Base-by-base conservation (phyloP, 257 asterid species). In the Scutellaria baicalensis region DNA sequence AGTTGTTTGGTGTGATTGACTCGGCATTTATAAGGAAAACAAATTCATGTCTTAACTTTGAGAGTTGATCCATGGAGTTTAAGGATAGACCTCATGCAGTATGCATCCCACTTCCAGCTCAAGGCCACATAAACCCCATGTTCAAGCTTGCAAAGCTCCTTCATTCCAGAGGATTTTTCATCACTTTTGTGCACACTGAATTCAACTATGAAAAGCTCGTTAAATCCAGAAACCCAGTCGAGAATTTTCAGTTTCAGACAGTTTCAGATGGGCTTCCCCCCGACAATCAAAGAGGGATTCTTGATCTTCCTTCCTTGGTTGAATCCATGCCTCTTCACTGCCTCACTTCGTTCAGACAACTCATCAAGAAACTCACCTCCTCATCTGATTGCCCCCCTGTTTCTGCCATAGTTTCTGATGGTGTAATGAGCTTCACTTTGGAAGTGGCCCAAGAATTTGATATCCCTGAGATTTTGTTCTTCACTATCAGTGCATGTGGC, bases 101-200 rank as follows among this genome's bases (percentile, higher is more conserved):
- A 10, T 83, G 86, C 80, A 65, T 82, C 23, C 91, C 91, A 6
- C 68, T 6, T 5, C 89, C 91, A 8, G 80, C 84, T 1, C 91
- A 85, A 51, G 95, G 89, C 18, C 91, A 80, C 79, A 82, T 88
- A 2, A 85, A 45, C 16, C 91, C 95, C 4, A 88, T 83, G 89
- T 35, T 85, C n/a, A 81, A 82, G 42, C 78, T 83, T 8, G 84
- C 94, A 10, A 83, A 83, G 71, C 70, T 83, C 35, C 83, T 88
- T n/a, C 78, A 83, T 23, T 31, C 66, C 54, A 76, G 52, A 12
- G 88, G 88, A 6, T 88, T 85, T 52, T 84, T 83, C 56, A 69
- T 88, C 0, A 88, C 88, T 4, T 85, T 83, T 44, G 91, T 81
- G 6, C 83, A 85, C 74, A 76, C 86, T 0, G 85, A 81, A 44